Base-by-base conservation (phyloP, 2,329 filamentous ascomycete species). In the Pyrenophora graminea region DNA sequence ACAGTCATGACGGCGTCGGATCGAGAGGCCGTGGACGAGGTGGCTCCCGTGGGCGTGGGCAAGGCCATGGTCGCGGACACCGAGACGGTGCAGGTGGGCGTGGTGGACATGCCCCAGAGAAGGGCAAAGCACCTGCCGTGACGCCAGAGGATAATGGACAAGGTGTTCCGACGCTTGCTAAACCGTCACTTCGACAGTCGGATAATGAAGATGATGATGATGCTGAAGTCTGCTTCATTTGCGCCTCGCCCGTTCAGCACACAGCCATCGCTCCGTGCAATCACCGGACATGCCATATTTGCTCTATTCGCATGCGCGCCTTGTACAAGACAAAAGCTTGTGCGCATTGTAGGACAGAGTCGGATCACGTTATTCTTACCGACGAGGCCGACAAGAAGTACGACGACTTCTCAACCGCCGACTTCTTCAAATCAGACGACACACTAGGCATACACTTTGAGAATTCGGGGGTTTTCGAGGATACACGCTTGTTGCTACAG, bases 271-370 rank as follows among this genome's bases (percentile, higher is more conserved):
- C 92, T 27, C 93, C 94, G 17, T 99, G 94, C 76, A 97, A 97
- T 74, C 94, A 99, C 76, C 84, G 90, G 50, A 97, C 93, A 41
- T 99, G 94, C 71, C 94, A 99, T 76, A 96, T 97, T 59, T 99
- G 94, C 74, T 88, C 91, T 8, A 77, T 99, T 62, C 85, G 94
- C 53, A 85, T 97, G 84, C 85, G 94, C 63, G 94, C 93, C 1
- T 78, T 99, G 38, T 99, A 97, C 77, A 97, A 97, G 79, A 95
- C 87, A 53, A 96, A 96, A 74, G 89, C 92, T 59, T 99, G 94
- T 75, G 89, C 92, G n/a, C 92, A 97, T 74, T 99, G 94, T 72
- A 82, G 94, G 81, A 88, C 88, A 2, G 77, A 83, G n/a, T 85
- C 88, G 8, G 82, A 85, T 17, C 92, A 86, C 73, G 92, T 99